Evolutionary conservation across 1,284 basidiomycete species (phyloP).

Genomic region (Microbotryomycetes sp.): DNA sequence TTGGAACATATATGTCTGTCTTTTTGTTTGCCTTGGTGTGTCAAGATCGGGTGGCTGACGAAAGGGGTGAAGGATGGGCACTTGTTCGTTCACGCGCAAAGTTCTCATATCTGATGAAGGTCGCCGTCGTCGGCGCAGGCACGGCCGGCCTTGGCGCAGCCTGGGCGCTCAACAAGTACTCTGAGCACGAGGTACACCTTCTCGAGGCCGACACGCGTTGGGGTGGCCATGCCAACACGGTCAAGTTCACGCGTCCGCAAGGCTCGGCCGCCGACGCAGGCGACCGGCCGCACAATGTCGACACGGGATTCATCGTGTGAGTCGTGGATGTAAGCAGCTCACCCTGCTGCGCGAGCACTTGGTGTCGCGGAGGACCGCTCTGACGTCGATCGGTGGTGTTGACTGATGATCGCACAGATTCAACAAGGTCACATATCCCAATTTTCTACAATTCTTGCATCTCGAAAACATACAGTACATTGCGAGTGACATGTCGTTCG

Average conservation of each 20-base stretch:
- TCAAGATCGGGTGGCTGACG: no score
- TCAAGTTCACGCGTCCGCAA: conserved; percentile 46
- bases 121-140: conserved; percentile 72
- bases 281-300: conserved; percentile 6
- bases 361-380: neutral
- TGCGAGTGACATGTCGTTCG: conserved; percentile 69
- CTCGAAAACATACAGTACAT: conserved; percentile 51
- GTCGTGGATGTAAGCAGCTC: neutral
- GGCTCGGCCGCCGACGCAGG: neutral
- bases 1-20: no score
- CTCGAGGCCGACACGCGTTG: conserved; percentile 62
- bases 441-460: conserved; percentile 66
- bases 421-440: conserved; percentile 71
- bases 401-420: conserved; percentile 53
- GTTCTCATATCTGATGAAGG: conserved; percentile 37
- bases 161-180: conserved; percentile 75
- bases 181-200: conserved; percentile 68
- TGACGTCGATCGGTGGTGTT: neutral
- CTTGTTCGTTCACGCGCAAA: neutral
- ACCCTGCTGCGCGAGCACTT: neutral
- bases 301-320: conserved; percentile 28
- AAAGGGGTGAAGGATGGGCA: no score
- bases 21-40: no score
- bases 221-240: conserved; percentile 74
- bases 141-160: conserved; percentile 68